Percentiles rank a stretch among this genome's conserved stretches.
These are phyloP conservation scores for Podospora conica DNA, from an alignment of 495 filamentous ascomycete species.

Conservation along the genomic window DNA sequence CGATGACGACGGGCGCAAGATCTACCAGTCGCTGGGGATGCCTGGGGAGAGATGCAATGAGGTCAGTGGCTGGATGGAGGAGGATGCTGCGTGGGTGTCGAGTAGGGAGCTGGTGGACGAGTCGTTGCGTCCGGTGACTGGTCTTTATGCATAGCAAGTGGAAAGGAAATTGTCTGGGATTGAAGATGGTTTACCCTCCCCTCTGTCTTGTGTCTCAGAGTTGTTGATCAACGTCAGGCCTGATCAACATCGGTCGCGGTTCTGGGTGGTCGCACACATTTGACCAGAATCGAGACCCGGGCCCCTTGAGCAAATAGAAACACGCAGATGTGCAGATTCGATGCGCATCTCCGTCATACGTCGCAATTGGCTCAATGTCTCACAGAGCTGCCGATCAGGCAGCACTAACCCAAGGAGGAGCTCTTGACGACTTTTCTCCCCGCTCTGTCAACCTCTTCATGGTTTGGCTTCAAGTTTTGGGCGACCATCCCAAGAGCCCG, in stretches of 20 bases:
- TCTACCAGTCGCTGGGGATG: not conserved
- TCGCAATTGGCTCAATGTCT: not conserved
- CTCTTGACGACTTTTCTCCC: not conserved
- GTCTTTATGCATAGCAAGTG: too few relatives aligned
- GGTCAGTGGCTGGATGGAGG: not conserved
- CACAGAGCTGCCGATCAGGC: not conserved
- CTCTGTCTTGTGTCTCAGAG: too few relatives aligned
- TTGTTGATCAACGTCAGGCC: too few relatives aligned
- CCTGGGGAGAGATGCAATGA: not conserved
- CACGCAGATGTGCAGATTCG: not conserved
- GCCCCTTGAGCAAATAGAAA: not conserved
- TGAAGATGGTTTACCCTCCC: too few relatives aligned
- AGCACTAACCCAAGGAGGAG: not conserved
- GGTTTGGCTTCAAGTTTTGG: too few relatives aligned
- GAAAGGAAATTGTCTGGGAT: too few relatives aligned
- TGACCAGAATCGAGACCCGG: not conserved
- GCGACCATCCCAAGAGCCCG: not conserved
- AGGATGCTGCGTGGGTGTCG: not conserved
- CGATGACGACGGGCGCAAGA: not conserved
- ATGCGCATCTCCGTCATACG: not conserved
- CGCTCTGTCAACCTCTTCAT: too few relatives aligned
- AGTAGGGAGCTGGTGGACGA: too few relatives aligned
- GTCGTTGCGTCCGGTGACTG: too few relatives aligned
- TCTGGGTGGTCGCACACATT: not conserved
- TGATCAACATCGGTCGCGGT: too few relatives aligned